phyloP scores from a whole-genome alignment of 371 early-diverging fungal species.

The Mucor lusitanicus region DNA sequence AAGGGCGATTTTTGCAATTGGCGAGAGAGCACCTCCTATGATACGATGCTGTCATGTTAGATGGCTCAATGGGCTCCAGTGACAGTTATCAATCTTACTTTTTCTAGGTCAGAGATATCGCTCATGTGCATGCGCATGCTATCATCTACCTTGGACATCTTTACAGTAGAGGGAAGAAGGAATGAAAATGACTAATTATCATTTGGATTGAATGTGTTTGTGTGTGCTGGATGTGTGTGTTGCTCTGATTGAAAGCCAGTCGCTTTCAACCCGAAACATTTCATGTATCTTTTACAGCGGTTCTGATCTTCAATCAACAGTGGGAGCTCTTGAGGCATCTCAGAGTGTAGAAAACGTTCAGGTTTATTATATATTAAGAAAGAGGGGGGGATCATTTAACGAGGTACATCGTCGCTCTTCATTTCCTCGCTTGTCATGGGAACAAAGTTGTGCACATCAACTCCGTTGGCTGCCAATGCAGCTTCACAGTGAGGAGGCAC shows the following conservation, averaged over 20 bases:
- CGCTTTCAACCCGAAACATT: not conserved
- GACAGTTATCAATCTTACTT: not conserved
- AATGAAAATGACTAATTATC: not conserved
- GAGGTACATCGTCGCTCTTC: conserved; percentile 23
- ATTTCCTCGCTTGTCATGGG: conserved; percentile 42
- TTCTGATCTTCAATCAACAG: not conserved
- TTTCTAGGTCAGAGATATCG: not conserved
- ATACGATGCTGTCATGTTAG: not conserved
- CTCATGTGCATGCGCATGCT: not conserved
- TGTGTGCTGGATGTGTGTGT: not conserved
- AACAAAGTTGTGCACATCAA: conserved; percentile 48
- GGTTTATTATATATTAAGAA: not conserved
- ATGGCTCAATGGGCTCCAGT: too few species aligned
- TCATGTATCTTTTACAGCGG: not conserved
- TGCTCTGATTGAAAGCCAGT: not conserved
- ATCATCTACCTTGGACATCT: not conserved
- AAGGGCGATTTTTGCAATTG: conserved; percentile 12
- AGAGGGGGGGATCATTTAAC: not conserved
- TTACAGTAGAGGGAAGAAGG: not conserved
- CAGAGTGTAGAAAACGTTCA: not conserved
- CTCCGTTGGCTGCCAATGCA: conserved; percentile 50
- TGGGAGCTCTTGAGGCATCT: not conserved
- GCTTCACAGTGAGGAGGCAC: conserved; percentile 66
- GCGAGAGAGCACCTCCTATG: conserved; percentile 2
- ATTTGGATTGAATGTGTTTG: not conserved